Percentiles rank a stretch among this genome's conserved stretches.
Evolutionary conservation across 2,329 filamentous ascomycete genomes (phyloP).

Genomic region (Sclerotinia nivalis): DNA sequence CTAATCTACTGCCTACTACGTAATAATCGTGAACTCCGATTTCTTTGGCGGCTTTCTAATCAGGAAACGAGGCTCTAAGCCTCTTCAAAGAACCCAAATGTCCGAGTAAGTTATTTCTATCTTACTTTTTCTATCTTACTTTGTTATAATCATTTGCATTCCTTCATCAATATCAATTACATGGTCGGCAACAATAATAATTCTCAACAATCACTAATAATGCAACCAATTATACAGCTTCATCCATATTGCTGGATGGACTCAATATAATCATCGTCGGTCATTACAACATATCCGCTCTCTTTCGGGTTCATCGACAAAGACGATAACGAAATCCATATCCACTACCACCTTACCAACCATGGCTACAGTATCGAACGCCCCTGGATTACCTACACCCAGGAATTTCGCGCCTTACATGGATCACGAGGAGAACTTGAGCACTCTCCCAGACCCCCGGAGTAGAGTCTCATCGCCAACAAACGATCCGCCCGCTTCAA

Average conservation of each 20-base stretch:
- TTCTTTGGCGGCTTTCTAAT: slow-evolving; percentile 17
- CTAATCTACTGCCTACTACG: slow-evolving; percentile 11
- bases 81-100: slow-evolving; percentile 19
- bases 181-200: not conserved
- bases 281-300: slow-evolving; percentile 22
- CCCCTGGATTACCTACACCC: slow-evolving; percentile 32
- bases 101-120: slow-evolving; percentile 19
- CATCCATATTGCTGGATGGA: slow-evolving; percentile 51
- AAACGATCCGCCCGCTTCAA: slow-evolving; percentile 41
- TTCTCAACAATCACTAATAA: slow-evolving; percentile 9
- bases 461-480: slow-evolving; percentile 53
- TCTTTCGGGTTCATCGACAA: slow-evolving; percentile 17
- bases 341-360: slow-evolving; percentile 44
- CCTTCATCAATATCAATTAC: not conserved
- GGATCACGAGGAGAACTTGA: slow-evolving; percentile 62
- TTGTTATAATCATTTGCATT: not conserved
- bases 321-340: slow-evolving; percentile 42
- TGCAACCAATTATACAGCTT: slow-evolving; percentile 46
- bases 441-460: slow-evolving; percentile 67
- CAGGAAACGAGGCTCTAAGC: slow-evolving; percentile 24
- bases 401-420: slow-evolving; percentile 43
- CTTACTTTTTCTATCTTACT: not conserved
- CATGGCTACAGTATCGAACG: slow-evolving; percentile 42
- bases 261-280: slow-evolving; percentile 47
- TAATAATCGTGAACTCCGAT: slow-evolving; percentile 20